Percentiles rank a stretch among this genome's conserved stretches.
phyloP scores from a whole-genome alignment of 768 basidiomycete species.

The Mycena metata region DNA sequence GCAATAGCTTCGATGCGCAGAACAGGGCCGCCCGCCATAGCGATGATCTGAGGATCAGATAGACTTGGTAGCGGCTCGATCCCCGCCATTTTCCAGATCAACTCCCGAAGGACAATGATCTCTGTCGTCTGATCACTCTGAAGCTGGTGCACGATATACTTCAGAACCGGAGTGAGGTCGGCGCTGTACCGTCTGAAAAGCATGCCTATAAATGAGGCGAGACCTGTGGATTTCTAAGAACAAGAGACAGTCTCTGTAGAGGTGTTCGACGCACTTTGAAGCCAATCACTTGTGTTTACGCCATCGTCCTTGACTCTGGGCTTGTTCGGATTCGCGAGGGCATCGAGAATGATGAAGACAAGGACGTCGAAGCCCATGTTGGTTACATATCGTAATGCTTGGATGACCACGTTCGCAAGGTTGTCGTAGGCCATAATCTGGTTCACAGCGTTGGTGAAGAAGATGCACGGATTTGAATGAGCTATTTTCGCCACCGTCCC shows the following conservation, averaged over 20 bases:
- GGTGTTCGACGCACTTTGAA: constrained; percentile 79
- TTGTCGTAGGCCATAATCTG: constrained; percentile 99
- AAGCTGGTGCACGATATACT: constrained; percentile 93
- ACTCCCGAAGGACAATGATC: constrained; percentile 90
- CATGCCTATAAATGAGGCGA: constrained; percentile 94
- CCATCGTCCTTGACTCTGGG: constrained; percentile 92
- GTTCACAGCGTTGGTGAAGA: constrained; percentile 90
- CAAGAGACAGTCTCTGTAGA: constrained; percentile 12
- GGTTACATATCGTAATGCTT: constrained; percentile 89
- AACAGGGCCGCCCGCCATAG: constrained; percentile 92
- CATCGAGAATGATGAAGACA: constrained; percentile 88
- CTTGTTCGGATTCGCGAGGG: constrained; percentile 86
- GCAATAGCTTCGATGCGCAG: constrained; percentile 91
- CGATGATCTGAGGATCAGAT: constrained; percentile 88
- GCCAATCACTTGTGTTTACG: constrained; percentile 90
- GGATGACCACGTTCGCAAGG: constrained; percentile 89
- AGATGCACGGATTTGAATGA: constrained; percentile 93
- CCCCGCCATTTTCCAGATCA: constrained; percentile 96
- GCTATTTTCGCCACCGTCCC: constrained; percentile 93
- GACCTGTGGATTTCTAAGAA: constrained; percentile 63
- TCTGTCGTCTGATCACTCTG: constrained; percentile 87
- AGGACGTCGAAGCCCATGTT: constrained; percentile 96
- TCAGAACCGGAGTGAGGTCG: constrained; percentile 86
- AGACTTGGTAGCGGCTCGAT: constrained; percentile 92
- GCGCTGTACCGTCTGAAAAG: constrained; percentile 89